Conservation (phyloP, 2,329 filamentous ascomycete genomes). For the Curvularia sp. region DNA sequence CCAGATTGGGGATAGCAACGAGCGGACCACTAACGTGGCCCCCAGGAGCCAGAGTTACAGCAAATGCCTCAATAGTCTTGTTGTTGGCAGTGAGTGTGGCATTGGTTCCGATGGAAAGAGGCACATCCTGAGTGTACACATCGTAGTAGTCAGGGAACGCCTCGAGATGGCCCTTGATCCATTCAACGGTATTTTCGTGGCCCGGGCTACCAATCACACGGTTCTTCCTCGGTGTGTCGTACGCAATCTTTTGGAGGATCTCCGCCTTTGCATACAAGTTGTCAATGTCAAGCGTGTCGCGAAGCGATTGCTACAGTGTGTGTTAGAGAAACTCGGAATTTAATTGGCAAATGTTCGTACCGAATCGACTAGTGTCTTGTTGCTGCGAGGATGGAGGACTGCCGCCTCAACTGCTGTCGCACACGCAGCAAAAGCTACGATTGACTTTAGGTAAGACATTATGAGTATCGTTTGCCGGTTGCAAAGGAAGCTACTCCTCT, state of each 20-base stretch:
- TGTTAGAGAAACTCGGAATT: constrained; percentile 1
- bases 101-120: constrained; percentile 31
- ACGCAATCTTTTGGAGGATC: constrained; percentile 50
- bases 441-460: constrained; percentile 32
- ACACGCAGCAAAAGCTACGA: constrained; percentile 32
- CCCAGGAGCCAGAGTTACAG: constrained; percentile 41
- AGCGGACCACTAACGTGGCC: constrained; percentile 42
- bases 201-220: constrained; percentile 51
- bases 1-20: constrained; percentile 44
- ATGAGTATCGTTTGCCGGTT: background rate
- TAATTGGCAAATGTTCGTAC: constrained; percentile 15
- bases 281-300: constrained; percentile 33
- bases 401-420: constrained; percentile 30
- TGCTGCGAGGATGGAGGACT: constrained; percentile 31
- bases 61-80: constrained; percentile 34
- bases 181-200: constrained; percentile 51
- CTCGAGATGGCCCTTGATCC: constrained; percentile 43
- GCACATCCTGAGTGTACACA: constrained; percentile 41
- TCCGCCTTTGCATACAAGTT: constrained; percentile 41
- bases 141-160: constrained; percentile 49
- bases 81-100: constrained; percentile 42
- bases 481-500: constrained; percentile 5
- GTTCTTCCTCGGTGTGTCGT: constrained; percentile 49
- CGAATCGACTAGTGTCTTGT: constrained; percentile 37
- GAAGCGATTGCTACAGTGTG: constrained; percentile 30